Evolutionary conservation across 2,329 filamentous ascomycete species (phyloP).

Genomic region (Monilinia fructicola): DNA sequence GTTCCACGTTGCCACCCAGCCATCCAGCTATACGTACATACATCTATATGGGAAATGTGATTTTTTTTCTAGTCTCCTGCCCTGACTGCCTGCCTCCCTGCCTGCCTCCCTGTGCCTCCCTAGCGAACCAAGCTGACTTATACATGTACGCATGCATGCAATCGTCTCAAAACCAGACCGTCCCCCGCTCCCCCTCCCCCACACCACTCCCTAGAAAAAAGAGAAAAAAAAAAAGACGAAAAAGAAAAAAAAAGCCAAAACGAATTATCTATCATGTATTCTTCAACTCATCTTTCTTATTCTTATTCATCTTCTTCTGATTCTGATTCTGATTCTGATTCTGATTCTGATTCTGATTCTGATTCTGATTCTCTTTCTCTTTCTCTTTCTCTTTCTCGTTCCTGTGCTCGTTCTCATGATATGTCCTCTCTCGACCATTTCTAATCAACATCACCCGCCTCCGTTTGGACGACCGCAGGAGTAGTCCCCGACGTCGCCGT

Average conservation of each 20-base stretch:
- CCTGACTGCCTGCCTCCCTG: too few relatives aligned
- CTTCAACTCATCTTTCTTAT: neutral
- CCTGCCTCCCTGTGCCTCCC: too few relatives aligned
- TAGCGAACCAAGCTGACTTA: neutral
- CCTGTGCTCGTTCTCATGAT: neutral
- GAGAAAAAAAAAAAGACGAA: too few relatives aligned
- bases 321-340: neutral
- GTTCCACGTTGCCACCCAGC: too few relatives aligned
- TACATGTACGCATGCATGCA: neutral
- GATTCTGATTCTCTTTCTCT: neutral
- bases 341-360: too few relatives aligned
- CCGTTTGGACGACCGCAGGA: slow-evolving; percentile 7
- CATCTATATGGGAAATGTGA: too few relatives aligned
- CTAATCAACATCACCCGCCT: slow-evolving; percentile 38
- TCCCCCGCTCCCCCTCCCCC: too few relatives aligned
- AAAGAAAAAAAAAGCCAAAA: neutral
- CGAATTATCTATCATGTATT: neutral
- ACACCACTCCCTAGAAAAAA: too few relatives aligned
- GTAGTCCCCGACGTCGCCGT: slow-evolving; percentile 24
- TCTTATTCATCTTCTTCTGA: neutral
- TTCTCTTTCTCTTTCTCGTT: too few relatives aligned
- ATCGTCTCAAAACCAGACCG: neutral
- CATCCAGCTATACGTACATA: too few relatives aligned
- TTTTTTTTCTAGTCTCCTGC: too few relatives aligned
- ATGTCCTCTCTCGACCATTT: neutral